Conservation (phyloP, 257 asterid genomes). For the Petunia secreta region DNA sequence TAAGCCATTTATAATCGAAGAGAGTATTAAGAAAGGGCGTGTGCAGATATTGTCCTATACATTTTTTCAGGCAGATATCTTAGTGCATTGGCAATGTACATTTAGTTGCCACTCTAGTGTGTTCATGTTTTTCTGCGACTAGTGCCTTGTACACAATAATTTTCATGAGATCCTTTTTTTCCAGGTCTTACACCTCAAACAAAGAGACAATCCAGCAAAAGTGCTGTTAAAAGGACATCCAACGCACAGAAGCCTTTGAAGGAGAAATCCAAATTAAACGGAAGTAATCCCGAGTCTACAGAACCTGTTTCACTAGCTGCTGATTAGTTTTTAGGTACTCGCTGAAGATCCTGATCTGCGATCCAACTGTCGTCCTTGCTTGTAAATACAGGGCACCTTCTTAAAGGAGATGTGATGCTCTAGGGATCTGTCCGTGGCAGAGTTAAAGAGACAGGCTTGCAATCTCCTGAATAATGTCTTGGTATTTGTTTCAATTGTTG, state of each 20-base stretch:
- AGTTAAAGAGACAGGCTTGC: conserved; percentile 35
- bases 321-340: conserved; percentile 35
- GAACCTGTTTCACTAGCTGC: conserved; percentile 35
- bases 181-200: conserved; percentile 64
- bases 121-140: neutral
- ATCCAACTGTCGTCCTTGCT: conserved; percentile 37
- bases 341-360: conserved; percentile 34
- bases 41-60: too few species aligned
- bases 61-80: neutral
- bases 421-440: conserved; percentile 35
- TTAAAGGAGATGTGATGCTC: conserved; percentile 31
- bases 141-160: conserved; percentile 9
- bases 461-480: conserved; percentile 40
- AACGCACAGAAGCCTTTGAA: conserved; percentile 46
- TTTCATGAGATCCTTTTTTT: conserved; percentile 27
- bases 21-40: neutral
- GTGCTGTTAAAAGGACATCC: conserved; percentile 53
- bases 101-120: neutral
- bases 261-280: conserved; percentile 48
- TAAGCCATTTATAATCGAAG: neutral
- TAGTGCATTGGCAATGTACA: neutral
- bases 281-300: conserved; percentile 46
- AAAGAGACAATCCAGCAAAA: conserved; percentile 46
- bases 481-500: conserved; percentile 32
- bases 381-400: conserved; percentile 51